These are phyloP conservation scores for Allomyces macrogynus DNA, from an alignment of 192 early-diverging fungal species.

Conservation along the genomic window DNA sequence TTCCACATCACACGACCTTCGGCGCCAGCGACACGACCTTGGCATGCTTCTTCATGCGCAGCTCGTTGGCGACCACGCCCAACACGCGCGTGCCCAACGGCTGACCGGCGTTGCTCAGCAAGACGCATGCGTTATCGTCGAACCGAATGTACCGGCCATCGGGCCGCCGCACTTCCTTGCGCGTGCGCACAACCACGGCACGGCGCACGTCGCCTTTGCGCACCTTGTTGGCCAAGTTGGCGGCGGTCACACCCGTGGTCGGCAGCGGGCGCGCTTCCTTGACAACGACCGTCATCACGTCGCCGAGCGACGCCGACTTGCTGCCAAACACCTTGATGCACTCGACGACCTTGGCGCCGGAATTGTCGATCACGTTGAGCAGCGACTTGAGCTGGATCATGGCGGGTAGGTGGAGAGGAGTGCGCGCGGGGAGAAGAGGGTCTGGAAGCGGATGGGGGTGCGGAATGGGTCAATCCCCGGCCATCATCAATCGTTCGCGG, in stretches of 20 bases:
- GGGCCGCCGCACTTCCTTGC: slow-evolving; percentile 65
- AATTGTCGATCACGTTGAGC: slow-evolving; percentile 92
- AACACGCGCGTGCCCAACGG: slow-evolving; percentile 85
- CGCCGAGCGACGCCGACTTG: slow-evolving; percentile 48
- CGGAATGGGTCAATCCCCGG: no score
- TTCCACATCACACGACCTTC: slow-evolving; percentile 47
- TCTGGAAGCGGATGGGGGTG: no score
- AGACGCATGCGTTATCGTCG: slow-evolving; percentile 91
- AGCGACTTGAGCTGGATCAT: slow-evolving; percentile 68
- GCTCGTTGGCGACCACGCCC: slow-evolving; percentile 75
- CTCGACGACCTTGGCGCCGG: slow-evolving; percentile 77
- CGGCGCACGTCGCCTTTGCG: slow-evolving; percentile 88
- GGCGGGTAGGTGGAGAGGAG: no score
- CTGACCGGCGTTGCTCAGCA: slow-evolving; percentile 82
- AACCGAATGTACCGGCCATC: slow-evolving; percentile 85
- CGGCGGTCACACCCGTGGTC: slow-evolving; percentile 26
- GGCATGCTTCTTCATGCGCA: slow-evolving; percentile 84
- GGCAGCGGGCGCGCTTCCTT: slow-evolving; percentile 72
- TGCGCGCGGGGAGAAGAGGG: no score
- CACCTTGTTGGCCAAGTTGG: slow-evolving; percentile 31
- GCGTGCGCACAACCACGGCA: slow-evolving; percentile 74
- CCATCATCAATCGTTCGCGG: no score
- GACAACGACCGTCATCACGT: slow-evolving; percentile 89
- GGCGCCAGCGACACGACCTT: slow-evolving; percentile 88
- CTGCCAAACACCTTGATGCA: slow-evolving; percentile 84